Evolutionary conservation across 1,284 basidiomycete species (phyloP), one percentile per base, ranked within the genome.

Genomic region (Heterobasidion parviporum): DNA sequence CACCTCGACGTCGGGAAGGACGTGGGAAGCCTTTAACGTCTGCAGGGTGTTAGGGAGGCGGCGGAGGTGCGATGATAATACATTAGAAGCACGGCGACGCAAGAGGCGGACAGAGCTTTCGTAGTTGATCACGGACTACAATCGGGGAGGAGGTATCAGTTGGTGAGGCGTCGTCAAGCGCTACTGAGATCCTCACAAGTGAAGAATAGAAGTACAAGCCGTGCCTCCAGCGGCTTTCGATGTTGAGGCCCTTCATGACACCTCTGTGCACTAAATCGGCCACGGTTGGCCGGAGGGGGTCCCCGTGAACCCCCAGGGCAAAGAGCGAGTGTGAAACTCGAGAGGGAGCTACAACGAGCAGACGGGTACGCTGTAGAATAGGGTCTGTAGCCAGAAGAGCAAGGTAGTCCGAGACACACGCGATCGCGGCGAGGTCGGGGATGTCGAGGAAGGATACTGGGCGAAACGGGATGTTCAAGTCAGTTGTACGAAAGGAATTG

Each of bases 391-490:
- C 76, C 50, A 87, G 70, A 12, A 63, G 62, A 8, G 74, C 72
- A 10, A 87, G 71, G 18, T 66, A 58, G 14, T 74, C 77, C 50
- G 72, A 77, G 26, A 77, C 70, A 54, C 70, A 72, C 10, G 77
- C 73, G 36, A 87, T 65, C 2, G 72, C 65, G 53, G 75, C 75
- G 49, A 88, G 76, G 64, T 89, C 87, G 0, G 87, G 86, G 7
- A 88, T 67, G 67, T 89, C 86, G 52, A 89, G 73, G 65, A 78
- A 89, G 2, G 82, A 81, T 47, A 86, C 85, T 87, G 60, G 12
- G 32, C 3, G 18, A 33, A 50, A 12, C 14, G 33, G 9, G 54
- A 50, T 9, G 16, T 16, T 51, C 52, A 35, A 43, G 44, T 46
- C 14, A 51, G 47, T 49, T 32, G 54, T 45, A 38, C 16, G 51